phyloP scores from a whole-genome alignment of 2,329 filamentous ascomycete species.

The Aspergillus piperis region DNA sequence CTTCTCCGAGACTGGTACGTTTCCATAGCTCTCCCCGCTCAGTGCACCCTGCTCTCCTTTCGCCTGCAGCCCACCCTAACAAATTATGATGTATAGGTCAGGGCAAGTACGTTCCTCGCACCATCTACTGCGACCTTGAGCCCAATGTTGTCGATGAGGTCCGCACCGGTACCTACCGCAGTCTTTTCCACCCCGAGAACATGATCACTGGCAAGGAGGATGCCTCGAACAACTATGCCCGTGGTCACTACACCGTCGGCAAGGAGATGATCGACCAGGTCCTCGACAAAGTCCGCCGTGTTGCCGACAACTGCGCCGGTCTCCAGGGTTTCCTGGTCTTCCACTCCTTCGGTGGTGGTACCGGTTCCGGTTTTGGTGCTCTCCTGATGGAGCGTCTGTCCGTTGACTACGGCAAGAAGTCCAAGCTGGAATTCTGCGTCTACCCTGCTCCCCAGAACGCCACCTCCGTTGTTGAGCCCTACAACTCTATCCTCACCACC shows the following conservation, averaged over 20 bases:
- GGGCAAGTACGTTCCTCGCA: constrained; percentile 98
- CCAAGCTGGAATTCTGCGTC: constrained; percentile 99
- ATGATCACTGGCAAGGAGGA: constrained; percentile 99
- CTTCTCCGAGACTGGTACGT: constrained; percentile 97
- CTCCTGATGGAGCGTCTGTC: constrained; percentile 98
- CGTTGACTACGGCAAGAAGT: constrained; percentile 99
- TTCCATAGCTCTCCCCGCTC: constrained; percentile 5
- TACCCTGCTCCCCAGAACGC: constrained; percentile 97
- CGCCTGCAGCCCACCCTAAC: constrained; percentile 19
- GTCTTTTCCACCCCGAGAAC: constrained; percentile 97
- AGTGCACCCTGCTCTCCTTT: not conserved
- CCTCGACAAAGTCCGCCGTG: constrained; percentile 94
- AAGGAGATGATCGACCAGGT: constrained; percentile 99
- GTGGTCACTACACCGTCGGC: constrained; percentile 98
- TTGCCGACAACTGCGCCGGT: constrained; percentile 96
- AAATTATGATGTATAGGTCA: constrained; percentile 63
- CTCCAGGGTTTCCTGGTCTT: constrained; percentile 99
- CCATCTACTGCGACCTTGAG: constrained; percentile 99
- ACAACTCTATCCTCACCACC: constrained; percentile 99
- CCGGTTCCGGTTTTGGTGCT: constrained; percentile 96
- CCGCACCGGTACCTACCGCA: constrained; percentile 93
- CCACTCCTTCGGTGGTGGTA: constrained; percentile 99
- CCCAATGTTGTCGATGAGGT: constrained; percentile 99
- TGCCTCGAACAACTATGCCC: constrained; percentile 99
- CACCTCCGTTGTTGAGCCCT: constrained; percentile 97